These are phyloP conservation scores for Phytophthora podocarpi DNA, from an alignment of 352 stramenopile genomes.

Conservation along the genomic window DNA sequence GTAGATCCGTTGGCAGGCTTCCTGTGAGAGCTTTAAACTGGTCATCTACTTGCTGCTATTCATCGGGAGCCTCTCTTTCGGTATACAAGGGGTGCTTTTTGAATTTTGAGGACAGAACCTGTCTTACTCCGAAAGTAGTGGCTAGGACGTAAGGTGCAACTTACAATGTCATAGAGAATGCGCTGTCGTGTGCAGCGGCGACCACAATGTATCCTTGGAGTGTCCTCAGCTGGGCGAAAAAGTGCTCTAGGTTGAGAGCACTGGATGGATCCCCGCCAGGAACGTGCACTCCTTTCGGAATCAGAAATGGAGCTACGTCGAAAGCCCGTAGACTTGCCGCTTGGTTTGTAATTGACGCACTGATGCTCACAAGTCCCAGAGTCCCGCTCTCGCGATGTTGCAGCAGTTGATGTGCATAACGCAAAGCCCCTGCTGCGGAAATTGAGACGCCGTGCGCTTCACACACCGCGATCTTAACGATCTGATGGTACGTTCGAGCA, in stretches of 20 bases:
- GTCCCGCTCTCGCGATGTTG: constrained; percentile 35
- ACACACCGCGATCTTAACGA: constrained; percentile 38
- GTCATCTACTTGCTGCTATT: no score
- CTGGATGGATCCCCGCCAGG: constrained; percentile 9
- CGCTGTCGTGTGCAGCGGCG: constrained; percentile 34
- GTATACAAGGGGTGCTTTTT: no score
- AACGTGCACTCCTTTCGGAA: constrained; percentile 57
- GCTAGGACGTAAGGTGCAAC: no score
- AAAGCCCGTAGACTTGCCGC: constrained; percentile 42
- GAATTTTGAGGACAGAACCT: no score
- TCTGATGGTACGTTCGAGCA: constrained; percentile 45
- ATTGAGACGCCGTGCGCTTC: constrained; percentile 19
- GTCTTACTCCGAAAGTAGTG: no score
- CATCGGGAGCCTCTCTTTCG: no score
- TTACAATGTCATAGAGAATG: constrained; percentile 49
- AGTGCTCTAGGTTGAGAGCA: constrained; percentile 52
- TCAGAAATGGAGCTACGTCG: constrained; percentile 36
- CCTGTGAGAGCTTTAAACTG: no score
- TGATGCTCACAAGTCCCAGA: constrained; percentile 57
- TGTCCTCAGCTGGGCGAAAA: constrained; percentile 66
- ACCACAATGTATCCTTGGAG: constrained; percentile 51
- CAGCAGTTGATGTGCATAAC: constrained; percentile 17
- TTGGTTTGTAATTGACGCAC: constrained; percentile 24
- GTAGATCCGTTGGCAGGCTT: no score
- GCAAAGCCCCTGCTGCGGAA: neutral